Evolutionary conservation across 2,329 filamentous ascomycete genomes (phyloP), one percentile per base, ranked within the genome.

Genomic region (Exophiala spinifera): DNA sequence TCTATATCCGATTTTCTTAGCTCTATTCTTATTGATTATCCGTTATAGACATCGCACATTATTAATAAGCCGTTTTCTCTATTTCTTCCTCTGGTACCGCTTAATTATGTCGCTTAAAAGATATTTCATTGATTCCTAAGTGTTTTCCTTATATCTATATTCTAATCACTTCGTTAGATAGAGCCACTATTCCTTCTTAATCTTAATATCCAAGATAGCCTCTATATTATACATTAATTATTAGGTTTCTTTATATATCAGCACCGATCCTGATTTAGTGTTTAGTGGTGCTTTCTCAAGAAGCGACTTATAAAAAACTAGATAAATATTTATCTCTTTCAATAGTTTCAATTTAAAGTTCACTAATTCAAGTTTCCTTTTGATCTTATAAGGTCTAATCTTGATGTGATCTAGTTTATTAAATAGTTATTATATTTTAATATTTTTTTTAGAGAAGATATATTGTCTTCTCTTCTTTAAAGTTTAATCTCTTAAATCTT

Each of bases 341-440:
- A 17, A 51, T 46, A 57, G n/a, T n/a, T 54, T 25, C 15, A 57
- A 39, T 28, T 39, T 14, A 47, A 39, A 57, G 3, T 17, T 57
- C n/a, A 54, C 33, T 57, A 36, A 39, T 51, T 39, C 21, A 13
- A 50, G 28, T 47, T 54, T 57, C 23, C 42, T 46, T 25, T 50
- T 43, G 44, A 57, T 57, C 28, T 31, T 50, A 47, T 49, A 57
- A n/a, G 25, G 37, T 47, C 46, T 42, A 10, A 57, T 25, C 40
- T 47, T 53, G 3, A 23, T 57, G 43, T 45, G 51, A 36, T 57
- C 31, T 36, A 57, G 40, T 54, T 57, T 57, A 15, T 39, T 17
- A 36, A n/a, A 50, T 40, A 42, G 50, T 57, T 46, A 6, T 39
- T 51, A 53, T 50, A 46, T 57, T 36, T 54, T 57, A 34, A 57